Evolutionary conservation across 129 eudicot species (phyloP).

Genomic region (Arctium lappa): DNA sequence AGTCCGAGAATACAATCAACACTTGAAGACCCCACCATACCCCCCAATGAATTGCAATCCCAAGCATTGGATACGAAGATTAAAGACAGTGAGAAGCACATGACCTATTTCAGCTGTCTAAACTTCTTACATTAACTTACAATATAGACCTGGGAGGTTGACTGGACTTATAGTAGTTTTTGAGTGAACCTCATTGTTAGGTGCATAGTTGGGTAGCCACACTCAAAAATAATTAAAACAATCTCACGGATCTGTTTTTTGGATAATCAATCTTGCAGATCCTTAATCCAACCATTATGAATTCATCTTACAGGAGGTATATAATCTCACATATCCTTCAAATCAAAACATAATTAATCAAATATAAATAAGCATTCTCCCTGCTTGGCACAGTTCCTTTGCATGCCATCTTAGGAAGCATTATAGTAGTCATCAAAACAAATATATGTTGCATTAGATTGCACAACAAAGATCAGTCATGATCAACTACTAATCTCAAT

Average conservation of each 20-base stretch:
- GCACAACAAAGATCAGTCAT: neutral
- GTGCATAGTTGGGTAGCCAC: neutral
- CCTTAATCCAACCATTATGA: neutral
- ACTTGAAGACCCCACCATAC: neutral
- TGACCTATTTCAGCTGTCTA: neutral
- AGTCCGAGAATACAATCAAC: neutral
- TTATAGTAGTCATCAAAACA: neutral
- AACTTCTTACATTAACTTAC: neutral
- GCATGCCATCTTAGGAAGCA: neutral
- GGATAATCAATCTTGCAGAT: no score
- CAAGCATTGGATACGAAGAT: neutral
- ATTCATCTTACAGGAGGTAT: neutral
- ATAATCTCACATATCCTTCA: neutral
- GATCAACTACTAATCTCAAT: neutral
- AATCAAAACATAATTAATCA: neutral
- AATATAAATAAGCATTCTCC: neutral
- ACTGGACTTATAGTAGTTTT: neutral
- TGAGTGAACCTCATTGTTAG: neutral
- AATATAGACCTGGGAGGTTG: neutral
- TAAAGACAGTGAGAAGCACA: neutral
- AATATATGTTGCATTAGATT: neutral
- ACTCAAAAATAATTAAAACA: neutral
- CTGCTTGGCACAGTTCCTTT: neutral
- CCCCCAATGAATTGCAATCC: neutral
- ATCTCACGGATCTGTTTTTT: no score